phyloP scores from a whole-genome alignment of 345 rosid genomes.

The Pugionium cornutum region DNA sequence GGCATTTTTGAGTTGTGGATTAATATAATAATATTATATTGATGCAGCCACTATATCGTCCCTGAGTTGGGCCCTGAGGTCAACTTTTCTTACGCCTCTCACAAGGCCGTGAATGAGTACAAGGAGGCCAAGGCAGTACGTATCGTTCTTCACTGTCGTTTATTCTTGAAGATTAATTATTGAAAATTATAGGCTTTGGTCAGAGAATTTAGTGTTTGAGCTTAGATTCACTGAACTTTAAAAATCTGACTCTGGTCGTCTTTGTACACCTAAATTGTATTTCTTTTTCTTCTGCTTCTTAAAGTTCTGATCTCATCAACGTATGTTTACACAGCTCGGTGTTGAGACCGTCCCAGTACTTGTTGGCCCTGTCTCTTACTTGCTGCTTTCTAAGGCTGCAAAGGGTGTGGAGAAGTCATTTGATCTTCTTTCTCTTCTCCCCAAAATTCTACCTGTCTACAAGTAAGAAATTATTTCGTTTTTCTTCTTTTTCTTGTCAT shows the following conservation, averaged over 20 bases:
- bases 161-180: neutral
- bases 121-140: slow-evolving; percentile 95
- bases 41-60: slow-evolving; percentile 86
- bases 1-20: neutral
- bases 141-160: slow-evolving; percentile 13
- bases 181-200: neutral
- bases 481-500: neutral
- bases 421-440: slow-evolving; percentile 83
- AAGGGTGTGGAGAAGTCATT: slow-evolving; percentile 92
- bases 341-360: slow-evolving; percentile 89
- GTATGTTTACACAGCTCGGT: slow-evolving; percentile 65
- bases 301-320: slow-evolving; percentile 5
- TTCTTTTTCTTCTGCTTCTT: neutral
- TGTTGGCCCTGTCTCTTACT: slow-evolving; percentile 92
- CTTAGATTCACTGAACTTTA: neutral
- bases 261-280: neutral
- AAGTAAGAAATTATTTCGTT: slow-evolving; percentile 57
- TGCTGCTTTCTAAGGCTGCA: slow-evolving; percentile 90
- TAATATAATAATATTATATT: slow-evolving; percentile 14
- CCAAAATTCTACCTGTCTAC: slow-evolving; percentile 77
- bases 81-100: slow-evolving; percentile 87
- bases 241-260: neutral
- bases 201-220: slow-evolving; percentile 3
- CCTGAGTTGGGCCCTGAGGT: slow-evolving; percentile 97
- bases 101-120: slow-evolving; percentile 95